Base-by-base conservation (phyloP, 768 basidiomycete species). In the Rhodotorula graminis region DNA sequence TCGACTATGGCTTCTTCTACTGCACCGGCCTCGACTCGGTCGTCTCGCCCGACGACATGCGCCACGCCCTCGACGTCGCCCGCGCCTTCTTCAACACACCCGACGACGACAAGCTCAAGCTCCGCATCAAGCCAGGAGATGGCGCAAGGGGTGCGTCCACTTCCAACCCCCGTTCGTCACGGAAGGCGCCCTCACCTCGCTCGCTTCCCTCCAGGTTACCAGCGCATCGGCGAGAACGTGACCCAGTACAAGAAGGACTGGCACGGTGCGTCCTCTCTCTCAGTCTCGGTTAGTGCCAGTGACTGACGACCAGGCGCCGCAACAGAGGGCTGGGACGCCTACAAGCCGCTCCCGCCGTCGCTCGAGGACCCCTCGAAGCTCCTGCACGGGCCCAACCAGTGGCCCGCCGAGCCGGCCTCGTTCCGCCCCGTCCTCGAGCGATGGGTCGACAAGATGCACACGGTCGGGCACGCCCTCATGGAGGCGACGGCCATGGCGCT, bases 401-500 rank as follows among this genome's bases (percentile, higher is more conserved):
- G 91, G 89, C 93, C 92, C 0, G 75, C 78, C 6, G 71, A 86
- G 5, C 83, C 88, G 37, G 80, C 82, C 2, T 81, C 79, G 0
- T 93, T 93, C 78, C 83, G 80, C 68, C 83, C 85, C 50, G 88
- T 85, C 75, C 90, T 89, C 75, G 87, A 90, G 69, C 77, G 76
- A 11, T 92, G 64, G 62, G 83, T 90, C 5, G 86, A 86, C 77
- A 93, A 90, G 84, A 95, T 95, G 93, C 89, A 90, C 80, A 81
- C 76, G 7, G 82, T 95, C 5, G 93, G 93, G 5, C 77, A 90
- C 79, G 84, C 89, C 18, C 84, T 94, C 25, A 93, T 94, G 90
- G 86, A 89, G 81, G 93, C 90, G 90, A 93, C 94, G 90, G 87
- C 90, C 1, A 82, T 83, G 70, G 93, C 92, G 14, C 82, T 95